Conservation (phyloP, 176 grass and related monocot species). For the Themeda triandra region DNA sequence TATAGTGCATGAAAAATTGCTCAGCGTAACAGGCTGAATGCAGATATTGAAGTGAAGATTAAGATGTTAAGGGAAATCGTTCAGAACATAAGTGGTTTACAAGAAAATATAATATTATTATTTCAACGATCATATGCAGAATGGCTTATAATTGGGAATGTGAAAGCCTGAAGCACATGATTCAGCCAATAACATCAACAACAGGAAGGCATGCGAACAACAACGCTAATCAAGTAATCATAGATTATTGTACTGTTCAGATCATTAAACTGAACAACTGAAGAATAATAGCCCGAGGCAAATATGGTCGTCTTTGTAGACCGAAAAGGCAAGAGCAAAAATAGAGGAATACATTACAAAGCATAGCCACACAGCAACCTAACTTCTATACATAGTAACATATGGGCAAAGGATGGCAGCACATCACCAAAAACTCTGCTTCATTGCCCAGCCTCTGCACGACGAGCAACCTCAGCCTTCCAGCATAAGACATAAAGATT, state of each 20-base stretch:
- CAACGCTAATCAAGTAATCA: not conserved
- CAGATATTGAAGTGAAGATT: no score
- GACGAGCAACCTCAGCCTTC: conserved; percentile 62
- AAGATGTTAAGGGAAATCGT: not conserved
- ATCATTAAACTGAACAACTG: not conserved
- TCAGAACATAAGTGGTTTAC: not conserved
- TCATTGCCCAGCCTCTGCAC: conserved; percentile 21
- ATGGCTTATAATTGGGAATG: no score
- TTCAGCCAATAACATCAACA: not conserved
- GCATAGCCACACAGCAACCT: conserved; percentile 39
- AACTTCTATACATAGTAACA: conserved; percentile 28
- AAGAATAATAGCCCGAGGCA: not conserved
- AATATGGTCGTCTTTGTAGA: conserved; percentile 12
- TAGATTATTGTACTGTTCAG: not conserved
- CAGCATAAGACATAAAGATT: conserved; percentile 56
- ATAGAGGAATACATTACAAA: conserved; percentile 19
- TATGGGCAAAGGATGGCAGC: not conserved
- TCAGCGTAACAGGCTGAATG: not conserved
- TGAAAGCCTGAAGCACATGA: not conserved
- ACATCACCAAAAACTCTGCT: conserved; percentile 16
- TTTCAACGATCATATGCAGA: no score
- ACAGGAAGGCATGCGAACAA: not conserved
- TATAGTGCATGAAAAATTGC: no score
- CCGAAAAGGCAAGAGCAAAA: conserved; percentile 14
- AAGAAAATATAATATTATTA: not conserved